Conservation (phyloP, 768 basidiomycete genomes). For the Ramaria rubella region DNA sequence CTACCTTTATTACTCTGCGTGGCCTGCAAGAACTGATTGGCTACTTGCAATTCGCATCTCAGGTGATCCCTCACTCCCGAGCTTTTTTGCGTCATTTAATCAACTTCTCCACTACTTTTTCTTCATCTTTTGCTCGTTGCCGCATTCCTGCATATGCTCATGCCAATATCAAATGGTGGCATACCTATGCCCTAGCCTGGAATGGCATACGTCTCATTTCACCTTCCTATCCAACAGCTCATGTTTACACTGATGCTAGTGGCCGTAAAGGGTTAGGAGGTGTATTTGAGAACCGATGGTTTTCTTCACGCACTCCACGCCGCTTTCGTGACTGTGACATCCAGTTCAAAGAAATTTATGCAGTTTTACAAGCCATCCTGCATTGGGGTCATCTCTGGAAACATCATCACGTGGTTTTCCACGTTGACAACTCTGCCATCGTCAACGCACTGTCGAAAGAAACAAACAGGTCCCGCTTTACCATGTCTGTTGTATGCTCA, state of each 20-base stretch:
- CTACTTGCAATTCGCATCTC: slow-evolving; percentile 28
- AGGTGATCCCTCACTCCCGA: slow-evolving; percentile 27
- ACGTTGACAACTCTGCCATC: slow-evolving; percentile 26
- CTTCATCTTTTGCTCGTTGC: slow-evolving; percentile 15
- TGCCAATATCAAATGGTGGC: slow-evolving; percentile 30
- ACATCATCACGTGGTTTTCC: slow-evolving; percentile 25
- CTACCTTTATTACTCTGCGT: no score
- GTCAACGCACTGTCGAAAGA: slow-evolving; percentile 6
- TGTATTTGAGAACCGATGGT: no score
- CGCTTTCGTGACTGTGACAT: no score
- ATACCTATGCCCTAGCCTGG: slow-evolving; percentile 19
- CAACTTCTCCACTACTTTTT: slow-evolving; percentile 25
- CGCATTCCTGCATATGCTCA: slow-evolving; percentile 20
- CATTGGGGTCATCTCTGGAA: slow-evolving; percentile 24
- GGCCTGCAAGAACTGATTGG: no score
- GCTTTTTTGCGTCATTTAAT: slow-evolving; percentile 25
- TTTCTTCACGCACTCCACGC: slow-evolving; percentile 6
- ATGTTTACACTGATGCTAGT: no score
- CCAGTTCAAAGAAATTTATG: no score
- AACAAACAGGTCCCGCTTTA: slow-evolving; percentile 6
- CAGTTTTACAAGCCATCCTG: no score
- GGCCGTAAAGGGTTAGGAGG: no score
- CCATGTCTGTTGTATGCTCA: slow-evolving; percentile 14
- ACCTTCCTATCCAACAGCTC: no score
- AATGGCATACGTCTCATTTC: slow-evolving; percentile 22